Percentiles rank a stretch among this genome's conserved stretches.
phyloP scores from a whole-genome alignment of 352 stramenopile genomes.

The Phytophthora macrochlamydospora region DNA sequence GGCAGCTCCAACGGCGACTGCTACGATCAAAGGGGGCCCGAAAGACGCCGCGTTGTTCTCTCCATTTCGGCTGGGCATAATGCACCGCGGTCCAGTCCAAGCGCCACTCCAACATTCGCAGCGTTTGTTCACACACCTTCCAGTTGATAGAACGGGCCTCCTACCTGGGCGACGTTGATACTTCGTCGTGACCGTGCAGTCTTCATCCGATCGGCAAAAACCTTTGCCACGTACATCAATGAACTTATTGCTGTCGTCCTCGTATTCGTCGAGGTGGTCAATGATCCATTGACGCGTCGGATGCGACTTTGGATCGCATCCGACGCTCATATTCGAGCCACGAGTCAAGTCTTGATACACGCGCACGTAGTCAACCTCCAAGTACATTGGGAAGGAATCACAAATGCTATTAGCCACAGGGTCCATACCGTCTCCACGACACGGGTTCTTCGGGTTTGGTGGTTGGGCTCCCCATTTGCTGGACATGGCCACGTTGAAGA shows the following conservation, averaged over 20 bases:
- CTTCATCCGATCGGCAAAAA: slow-evolving; percentile 57
- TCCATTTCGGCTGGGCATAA: slow-evolving; percentile 20
- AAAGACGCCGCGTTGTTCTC: slow-evolving; percentile 20
- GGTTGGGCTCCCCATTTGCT: slow-evolving; percentile 85
- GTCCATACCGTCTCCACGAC: slow-evolving; percentile 53
- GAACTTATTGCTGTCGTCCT: slow-evolving; percentile 62
- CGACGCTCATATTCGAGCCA: slow-evolving; percentile 54
- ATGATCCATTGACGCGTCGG: slow-evolving; percentile 79
- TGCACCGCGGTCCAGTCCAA: slow-evolving; percentile 60
- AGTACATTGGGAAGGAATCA: slow-evolving; percentile 64
- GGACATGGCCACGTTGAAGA: slow-evolving; percentile 96
- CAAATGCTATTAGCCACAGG: slow-evolving; percentile 59
- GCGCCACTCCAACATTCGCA: slow-evolving; percentile 42
- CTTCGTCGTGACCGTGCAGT: slow-evolving; percentile 56
- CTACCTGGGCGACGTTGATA: slow-evolving; percentile 1
- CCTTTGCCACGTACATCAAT: slow-evolving; percentile 66
- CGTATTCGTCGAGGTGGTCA: slow-evolving; percentile 78
- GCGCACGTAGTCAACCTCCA: slow-evolving; percentile 85
- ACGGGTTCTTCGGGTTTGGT: slow-evolving; percentile 65
- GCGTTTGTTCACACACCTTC: slow-evolving; percentile 45
- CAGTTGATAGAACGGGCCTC: slow-evolving; percentile 22
- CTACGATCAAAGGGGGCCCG: slow-evolving; percentile 26
- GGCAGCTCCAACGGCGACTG: slow-evolving; percentile 18
- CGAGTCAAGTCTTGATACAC: slow-evolving; percentile 64
- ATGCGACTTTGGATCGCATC: slow-evolving; percentile 65